Conservation (phyloP, 345 rosid genomes). For the Excoecaria agallocha region DNA sequence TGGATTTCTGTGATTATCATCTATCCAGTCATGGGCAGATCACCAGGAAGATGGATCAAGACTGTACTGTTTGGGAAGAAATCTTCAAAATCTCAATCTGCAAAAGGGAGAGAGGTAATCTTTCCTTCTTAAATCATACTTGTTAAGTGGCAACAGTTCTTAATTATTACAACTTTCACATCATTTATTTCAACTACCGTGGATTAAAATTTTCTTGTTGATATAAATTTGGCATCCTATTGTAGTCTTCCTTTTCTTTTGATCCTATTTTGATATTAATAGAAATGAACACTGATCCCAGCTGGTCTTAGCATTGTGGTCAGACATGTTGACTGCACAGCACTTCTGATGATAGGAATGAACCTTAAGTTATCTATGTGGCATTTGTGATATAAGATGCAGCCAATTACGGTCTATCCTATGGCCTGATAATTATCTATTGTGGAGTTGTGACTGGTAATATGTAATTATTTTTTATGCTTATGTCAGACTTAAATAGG, state of each 20-base stretch:
- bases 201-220: neutral
- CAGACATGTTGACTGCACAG: neutral
- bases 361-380: neutral
- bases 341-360: neutral
- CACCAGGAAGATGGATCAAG: slow-evolving; percentile 84
- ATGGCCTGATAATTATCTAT: neutral
- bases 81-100: slow-evolving; percentile 54
- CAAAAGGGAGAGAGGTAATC: slow-evolving; percentile 67
- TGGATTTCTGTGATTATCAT: slow-evolving; percentile 21
- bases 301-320: neutral
- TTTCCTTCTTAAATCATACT: neutral
- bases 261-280: neutral
- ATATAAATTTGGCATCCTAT: neutral
- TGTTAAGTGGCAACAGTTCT: neutral
- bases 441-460: neutral
- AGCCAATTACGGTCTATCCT: neutral
- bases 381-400: neutral
- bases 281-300: neutral
- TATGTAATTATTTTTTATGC: neutral
- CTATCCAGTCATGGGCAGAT: slow-evolving; percentile 58
- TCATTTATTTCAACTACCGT: neutral
- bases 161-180: neutral
- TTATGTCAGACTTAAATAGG: neutral
- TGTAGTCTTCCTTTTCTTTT: neutral
- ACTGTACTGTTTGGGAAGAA: slow-evolving; percentile 77